phyloP scores from a whole-genome alignment of 129 eudicot species.

The Solidago caesia region DNA sequence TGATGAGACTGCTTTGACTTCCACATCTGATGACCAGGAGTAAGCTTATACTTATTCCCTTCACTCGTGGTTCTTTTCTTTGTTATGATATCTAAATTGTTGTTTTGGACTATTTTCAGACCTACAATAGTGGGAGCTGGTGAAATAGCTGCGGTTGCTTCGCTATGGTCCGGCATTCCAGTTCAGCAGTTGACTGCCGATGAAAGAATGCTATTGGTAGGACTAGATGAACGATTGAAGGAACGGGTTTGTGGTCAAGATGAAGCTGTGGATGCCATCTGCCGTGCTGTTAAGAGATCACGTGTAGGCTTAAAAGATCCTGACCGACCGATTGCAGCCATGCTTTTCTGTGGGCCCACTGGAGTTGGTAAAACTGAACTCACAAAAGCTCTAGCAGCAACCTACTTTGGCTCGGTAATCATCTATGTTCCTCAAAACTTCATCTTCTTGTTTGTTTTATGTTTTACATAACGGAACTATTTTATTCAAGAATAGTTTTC shows the following conservation, averaged over 20 bases:
- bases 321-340: slow-evolving; percentile 80
- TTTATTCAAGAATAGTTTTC: not conserved
- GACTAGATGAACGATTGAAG: slow-evolving; percentile 68
- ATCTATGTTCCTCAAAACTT: slow-evolving; percentile 10
- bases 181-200: slow-evolving; percentile 69
- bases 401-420: slow-evolving; percentile 86
- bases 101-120: slow-evolving; percentile 34
- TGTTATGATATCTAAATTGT: not conserved
- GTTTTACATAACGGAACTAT: not conserved
- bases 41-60: slow-evolving; percentile 36
- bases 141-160: slow-evolving; percentile 87
- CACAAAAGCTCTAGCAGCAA: slow-evolving; percentile 82
- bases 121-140: slow-evolving; percentile 63
- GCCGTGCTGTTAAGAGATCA: slow-evolving; percentile 90
- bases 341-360: slow-evolving; percentile 98
- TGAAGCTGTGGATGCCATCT: slow-evolving; percentile 85
- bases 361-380: slow-evolving; percentile 98
- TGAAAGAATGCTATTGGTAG: slow-evolving; percentile 70
- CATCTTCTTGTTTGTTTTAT: not conserved
- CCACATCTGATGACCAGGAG: slow-evolving; percentile 54
- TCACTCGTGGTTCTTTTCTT: not conserved
- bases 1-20: slow-evolving; percentile 37
- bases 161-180: slow-evolving; percentile 89
- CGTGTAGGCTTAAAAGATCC: slow-evolving; percentile 89
- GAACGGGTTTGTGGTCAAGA: slow-evolving; percentile 90